A percentile compares a stretch with the other conserved stretches of the same genome.
These are phyloP conservation scores for Westerdykella sp. DNA, from an alignment of 2,329 filamentous ascomycete genomes.

Conservation along the genomic window DNA sequence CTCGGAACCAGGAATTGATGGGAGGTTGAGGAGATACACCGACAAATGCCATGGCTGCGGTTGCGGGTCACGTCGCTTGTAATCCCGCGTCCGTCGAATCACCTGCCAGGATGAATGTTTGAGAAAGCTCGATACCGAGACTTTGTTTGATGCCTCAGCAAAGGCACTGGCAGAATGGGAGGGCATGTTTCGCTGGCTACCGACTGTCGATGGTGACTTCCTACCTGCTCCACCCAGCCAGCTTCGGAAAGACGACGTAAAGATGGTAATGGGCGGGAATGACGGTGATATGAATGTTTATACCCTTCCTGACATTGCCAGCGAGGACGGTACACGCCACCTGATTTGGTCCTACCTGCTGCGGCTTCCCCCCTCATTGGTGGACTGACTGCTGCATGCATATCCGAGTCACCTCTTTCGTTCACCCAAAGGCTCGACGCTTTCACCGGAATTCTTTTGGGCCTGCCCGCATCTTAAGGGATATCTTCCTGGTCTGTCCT, in stretches of 20 bases:
- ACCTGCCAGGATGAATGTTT: no score
- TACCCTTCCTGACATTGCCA: slow-evolving; percentile 38
- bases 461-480: no score
- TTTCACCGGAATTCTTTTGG: no score
- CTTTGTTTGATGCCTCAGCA: no score
- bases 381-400: slow-evolving; percentile 23
- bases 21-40: no score
- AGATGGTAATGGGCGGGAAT: slow-evolving; percentile 42
- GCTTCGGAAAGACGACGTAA: slow-evolving; percentile 37
- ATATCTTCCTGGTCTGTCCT: no score
- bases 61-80: no score
- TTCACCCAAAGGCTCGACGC: no score
- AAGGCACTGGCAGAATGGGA: slow-evolving; percentile 29
- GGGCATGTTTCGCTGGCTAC: slow-evolving; percentile 46
- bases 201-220: slow-evolving; percentile 47
- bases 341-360: slow-evolving; percentile 41
- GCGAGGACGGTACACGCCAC: slow-evolving; percentile 34
- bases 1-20: no score
- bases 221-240: slow-evolving; percentile 42
- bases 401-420: slow-evolving; percentile 18
- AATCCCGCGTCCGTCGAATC: no score
- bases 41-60: no score
- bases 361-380: slow-evolving; percentile 21
- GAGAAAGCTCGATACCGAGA: no score
- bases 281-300: slow-evolving; percentile 43